These are phyloP conservation scores for Rhytidhysteron rufulum DNA, from an alignment of 2,329 filamentous ascomycete genomes.

Conservation along the genomic window DNA sequence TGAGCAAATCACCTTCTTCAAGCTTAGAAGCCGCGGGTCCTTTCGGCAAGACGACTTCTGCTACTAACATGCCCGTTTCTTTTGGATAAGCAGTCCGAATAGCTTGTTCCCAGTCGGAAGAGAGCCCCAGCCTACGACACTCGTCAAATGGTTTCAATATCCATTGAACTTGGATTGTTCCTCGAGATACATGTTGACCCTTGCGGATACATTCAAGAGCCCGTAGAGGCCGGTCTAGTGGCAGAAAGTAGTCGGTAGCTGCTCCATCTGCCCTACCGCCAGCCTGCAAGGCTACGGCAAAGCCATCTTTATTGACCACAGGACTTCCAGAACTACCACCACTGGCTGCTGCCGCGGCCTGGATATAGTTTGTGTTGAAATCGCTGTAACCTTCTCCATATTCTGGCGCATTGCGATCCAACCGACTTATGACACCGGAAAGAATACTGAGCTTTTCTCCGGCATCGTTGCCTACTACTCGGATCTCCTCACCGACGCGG, in stretches of 20 bases:
- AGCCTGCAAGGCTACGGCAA: constrained; percentile 87
- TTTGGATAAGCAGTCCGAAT: constrained; percentile 80
- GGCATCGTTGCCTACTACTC: constrained; percentile 97
- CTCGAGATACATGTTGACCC: constrained; percentile 72
- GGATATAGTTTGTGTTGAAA: constrained; percentile 95
- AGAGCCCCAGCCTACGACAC: constrained; percentile 82
- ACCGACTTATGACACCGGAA: constrained; percentile 91
- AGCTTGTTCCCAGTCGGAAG: constrained; percentile 78
- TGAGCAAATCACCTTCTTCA: constrained; percentile 87
- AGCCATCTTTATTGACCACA: constrained; percentile 91
- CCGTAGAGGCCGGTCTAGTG: constrained; percentile 82
- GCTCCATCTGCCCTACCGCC: constrained; percentile 91
- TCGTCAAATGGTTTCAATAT: constrained; percentile 97
- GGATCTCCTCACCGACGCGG: constrained; percentile 83
- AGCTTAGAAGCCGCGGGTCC: constrained; percentile 84
- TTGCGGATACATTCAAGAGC: constrained; percentile 82
- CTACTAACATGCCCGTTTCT: constrained; percentile 95
- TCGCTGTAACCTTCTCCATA: constrained; percentile 98
- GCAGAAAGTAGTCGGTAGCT: constrained; percentile 95
- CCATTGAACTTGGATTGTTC: constrained; percentile 98
- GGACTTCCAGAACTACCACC: constrained; percentile 98
- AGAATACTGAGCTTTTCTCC: constrained; percentile 98
- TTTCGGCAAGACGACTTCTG: constrained; percentile 88
- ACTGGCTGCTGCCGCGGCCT: constrained; percentile 93
- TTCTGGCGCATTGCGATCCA: constrained; percentile 95